A percentile compares a stretch with the other conserved stretches of the same genome.
phyloP scores from a whole-genome alignment of 139 green algal genomes.

The Edaphochlamys debaryana region DNA sequence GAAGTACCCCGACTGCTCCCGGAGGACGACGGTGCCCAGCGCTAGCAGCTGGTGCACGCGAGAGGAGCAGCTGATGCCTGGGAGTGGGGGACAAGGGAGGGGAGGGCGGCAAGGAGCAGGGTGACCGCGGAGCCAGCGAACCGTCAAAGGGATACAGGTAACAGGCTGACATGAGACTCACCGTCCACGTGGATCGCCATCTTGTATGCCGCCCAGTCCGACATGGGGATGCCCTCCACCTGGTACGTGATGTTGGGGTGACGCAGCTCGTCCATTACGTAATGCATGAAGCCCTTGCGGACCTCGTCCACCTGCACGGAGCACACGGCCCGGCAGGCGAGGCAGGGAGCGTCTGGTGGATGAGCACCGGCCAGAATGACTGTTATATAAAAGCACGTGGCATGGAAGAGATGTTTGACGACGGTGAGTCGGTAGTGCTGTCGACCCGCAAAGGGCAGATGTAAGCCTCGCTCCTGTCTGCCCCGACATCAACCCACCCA shows the following conservation, averaged over 20 bases:
- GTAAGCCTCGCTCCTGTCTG: too few species aligned
- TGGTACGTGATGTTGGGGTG: slow-evolving; percentile 32
- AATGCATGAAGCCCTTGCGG: neutral
- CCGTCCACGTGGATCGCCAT: slow-evolving; percentile 37
- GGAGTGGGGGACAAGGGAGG: neutral
- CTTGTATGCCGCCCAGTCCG: neutral
- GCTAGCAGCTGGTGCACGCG: slow-evolving; percentile 31
- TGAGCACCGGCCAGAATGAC: too few species aligned
- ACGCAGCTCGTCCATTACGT: neutral
- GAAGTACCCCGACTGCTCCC: slow-evolving; percentile 6
- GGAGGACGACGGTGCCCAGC: slow-evolving; percentile 15
- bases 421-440: too few species aligned
- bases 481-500: too few species aligned
- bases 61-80: slow-evolving; percentile 30
- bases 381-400: too few species aligned
- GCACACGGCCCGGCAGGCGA: too few species aligned
- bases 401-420: too few species aligned
- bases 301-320: neutral
- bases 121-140: neutral
- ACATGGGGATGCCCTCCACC: neutral
- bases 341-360: too few species aligned
- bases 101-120: too few species aligned
- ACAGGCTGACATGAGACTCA: neutral
- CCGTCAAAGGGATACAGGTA: neutral
- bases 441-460: too few species aligned